phyloP scores from a whole-genome alignment of 2,329 filamentous ascomycete species.

The Cadophora sp. region DNA sequence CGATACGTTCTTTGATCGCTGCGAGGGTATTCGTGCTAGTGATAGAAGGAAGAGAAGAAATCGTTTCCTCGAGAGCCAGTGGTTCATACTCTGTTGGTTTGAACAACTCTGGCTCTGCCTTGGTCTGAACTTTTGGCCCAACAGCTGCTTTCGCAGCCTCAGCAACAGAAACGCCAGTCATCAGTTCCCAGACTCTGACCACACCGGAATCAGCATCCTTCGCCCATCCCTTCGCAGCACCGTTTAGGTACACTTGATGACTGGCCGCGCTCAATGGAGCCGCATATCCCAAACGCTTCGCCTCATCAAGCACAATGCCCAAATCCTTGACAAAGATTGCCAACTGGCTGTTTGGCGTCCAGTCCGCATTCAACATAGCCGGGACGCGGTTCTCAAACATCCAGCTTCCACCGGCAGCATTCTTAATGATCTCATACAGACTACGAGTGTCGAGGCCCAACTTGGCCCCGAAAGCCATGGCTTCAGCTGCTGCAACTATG shows the following conservation, averaged over 20 bases:
- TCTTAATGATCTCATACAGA: slow-evolving; percentile 54
- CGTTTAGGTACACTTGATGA: slow-evolving; percentile 45
- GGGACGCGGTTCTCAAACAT: slow-evolving; percentile 48
- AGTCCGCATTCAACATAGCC: slow-evolving; percentile 47
- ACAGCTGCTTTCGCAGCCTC: slow-evolving; percentile 12
- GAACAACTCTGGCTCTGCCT: slow-evolving; percentile 1
- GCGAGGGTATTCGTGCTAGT: slow-evolving; percentile 15
- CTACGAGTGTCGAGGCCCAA: slow-evolving; percentile 57
- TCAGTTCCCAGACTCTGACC: slow-evolving; percentile 48
- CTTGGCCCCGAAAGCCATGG: slow-evolving; percentile 60
- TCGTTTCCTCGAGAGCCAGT: slow-evolving; percentile 21
- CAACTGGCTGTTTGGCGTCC: slow-evolving; percentile 44
- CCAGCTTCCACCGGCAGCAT: slow-evolving; percentile 45
- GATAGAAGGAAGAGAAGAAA: slow-evolving; percentile 22
- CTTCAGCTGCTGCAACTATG: slow-evolving; percentile 61
- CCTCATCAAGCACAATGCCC: slow-evolving; percentile 42
- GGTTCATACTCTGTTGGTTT: slow-evolving; percentile 23
- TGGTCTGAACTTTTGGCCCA: neutral
- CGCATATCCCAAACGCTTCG: slow-evolving; percentile 40
- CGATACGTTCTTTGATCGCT: slow-evolving; percentile 20
- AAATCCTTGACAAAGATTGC: slow-evolving; percentile 49
- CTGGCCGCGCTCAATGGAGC: slow-evolving; percentile 43
- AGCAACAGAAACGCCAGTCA: slow-evolving; percentile 31
- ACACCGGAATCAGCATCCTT: slow-evolving; percentile 46
- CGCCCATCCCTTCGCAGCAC: slow-evolving; percentile 43